These are phyloP conservation scores for Thermothelomyces thermophilus DNA, from an alignment of 2,329 filamentous ascomycete genomes.

Conservation along the genomic window DNA sequence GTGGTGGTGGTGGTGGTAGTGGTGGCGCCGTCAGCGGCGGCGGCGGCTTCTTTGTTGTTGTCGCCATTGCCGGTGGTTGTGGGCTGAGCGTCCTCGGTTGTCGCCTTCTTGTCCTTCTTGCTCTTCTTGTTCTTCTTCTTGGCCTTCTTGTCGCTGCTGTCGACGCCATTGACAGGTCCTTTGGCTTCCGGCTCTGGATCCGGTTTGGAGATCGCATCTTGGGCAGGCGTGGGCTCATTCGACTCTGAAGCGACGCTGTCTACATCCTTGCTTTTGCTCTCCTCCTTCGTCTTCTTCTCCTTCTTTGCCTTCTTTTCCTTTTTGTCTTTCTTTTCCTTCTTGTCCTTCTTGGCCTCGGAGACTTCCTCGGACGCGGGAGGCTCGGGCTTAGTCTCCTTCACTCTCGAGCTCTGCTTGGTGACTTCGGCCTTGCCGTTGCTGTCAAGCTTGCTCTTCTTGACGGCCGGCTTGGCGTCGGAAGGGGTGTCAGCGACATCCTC, in stretches of 20 bases:
- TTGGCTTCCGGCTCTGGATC: neutral
- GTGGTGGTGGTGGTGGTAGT: neutral
- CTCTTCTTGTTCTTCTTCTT: constrained; percentile 29
- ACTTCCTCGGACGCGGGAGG: constrained; percentile 24
- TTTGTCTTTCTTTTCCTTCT: constrained; percentile 24
- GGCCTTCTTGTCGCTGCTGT: constrained; percentile 20
- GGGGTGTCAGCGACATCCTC: constrained; percentile 22
- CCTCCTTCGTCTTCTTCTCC: constrained; percentile 33
- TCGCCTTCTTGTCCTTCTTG: constrained; percentile 28
- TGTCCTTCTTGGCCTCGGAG: constrained; percentile 30
- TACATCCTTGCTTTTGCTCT: constrained; percentile 19
- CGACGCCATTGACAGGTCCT: constrained; percentile 7
- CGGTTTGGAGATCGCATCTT: too few species aligned
- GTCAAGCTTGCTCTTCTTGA: constrained; percentile 28
- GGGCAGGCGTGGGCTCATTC: neutral
- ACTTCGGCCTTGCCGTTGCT: constrained; percentile 25
- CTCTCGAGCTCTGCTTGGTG: constrained; percentile 21
- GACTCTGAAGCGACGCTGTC: neutral
- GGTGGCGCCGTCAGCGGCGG: neutral
- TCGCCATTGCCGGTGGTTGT: neutral
- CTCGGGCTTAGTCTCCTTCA: constrained; percentile 12
- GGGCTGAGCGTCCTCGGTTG: constrained; percentile 11
- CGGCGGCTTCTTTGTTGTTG: neutral
- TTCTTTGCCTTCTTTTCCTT: constrained; percentile 29
- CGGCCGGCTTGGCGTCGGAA: constrained; percentile 15